Evolutionary conservation across 106 monocot species (phyloP).

Genomic region (Cymbidium sinense): DNA sequence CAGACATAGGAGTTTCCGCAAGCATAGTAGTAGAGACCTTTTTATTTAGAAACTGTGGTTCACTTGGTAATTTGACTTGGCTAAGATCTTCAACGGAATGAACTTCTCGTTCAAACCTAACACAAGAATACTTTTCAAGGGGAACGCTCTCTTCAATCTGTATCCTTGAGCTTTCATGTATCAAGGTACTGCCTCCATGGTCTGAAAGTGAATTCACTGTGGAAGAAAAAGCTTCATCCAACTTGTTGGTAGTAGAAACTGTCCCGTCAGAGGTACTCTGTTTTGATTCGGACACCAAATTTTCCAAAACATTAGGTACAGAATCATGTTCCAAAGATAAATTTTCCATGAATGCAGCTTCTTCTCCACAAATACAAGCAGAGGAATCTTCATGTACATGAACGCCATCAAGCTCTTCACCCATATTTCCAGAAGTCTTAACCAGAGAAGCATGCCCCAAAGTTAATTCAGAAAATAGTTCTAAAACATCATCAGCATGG

Average conservation of each 20-base stretch:
- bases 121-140: background rate
- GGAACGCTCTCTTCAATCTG: background rate
- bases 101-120: background rate
- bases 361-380: background rate
- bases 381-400: background rate
- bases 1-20: background rate
- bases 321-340: background rate
- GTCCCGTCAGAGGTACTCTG: background rate
- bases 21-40: background rate
- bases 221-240: background rate
- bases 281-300: background rate
- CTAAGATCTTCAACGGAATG: background rate
- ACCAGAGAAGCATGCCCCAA: conserved; percentile 1
- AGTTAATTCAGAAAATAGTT: conserved; percentile 1
- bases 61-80: background rate
- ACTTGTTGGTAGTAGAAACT: background rate
- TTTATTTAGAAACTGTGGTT: background rate
- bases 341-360: background rate
- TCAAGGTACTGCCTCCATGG: background rate
- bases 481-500: conserved; percentile 6
- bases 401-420: background rate
- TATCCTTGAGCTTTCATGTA: background rate
- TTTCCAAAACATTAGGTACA: background rate
- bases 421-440: background rate
- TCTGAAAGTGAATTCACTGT: background rate